Evolutionary conservation across 805 yeast genomes (phyloP).

Genomic region (Ogataea thermomethanolica): DNA sequence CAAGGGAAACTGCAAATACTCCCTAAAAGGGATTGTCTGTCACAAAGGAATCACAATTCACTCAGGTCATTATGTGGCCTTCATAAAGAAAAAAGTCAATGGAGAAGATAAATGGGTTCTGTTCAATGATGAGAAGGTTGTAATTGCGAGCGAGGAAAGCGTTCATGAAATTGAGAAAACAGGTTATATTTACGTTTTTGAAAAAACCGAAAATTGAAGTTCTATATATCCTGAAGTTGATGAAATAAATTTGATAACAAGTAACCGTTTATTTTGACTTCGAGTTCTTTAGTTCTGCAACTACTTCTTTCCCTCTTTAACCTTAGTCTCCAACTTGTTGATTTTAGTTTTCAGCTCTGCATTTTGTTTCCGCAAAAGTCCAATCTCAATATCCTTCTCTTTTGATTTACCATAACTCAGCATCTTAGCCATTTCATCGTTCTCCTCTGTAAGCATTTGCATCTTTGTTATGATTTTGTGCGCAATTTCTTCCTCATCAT

Average conservation of each 20-base stretch:
- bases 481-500: conserved; percentile 71
- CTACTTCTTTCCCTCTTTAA: conserved; percentile 14
- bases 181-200: conserved; percentile 49
- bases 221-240: too few relatives aligned
- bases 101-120: conserved; percentile 60
- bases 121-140: conserved; percentile 89
- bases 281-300: too few relatives aligned
- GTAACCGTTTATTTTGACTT: too few relatives aligned
- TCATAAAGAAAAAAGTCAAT: conserved; percentile 46
- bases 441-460: conserved; percentile 60
- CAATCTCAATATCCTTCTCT: conserved; percentile 65
- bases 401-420: conserved; percentile 73
- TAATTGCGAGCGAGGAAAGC: conserved; percentile 43
- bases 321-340: conserved; percentile 27
- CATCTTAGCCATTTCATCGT: conserved; percentile 65
- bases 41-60: conserved; percentile 89
- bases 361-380: conserved; percentile 51
- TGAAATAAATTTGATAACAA: too few relatives aligned
- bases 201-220: conserved; percentile 2
- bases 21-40: conserved; percentile 65
- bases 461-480: conserved; percentile 67
- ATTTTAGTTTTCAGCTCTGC: conserved; percentile 41
- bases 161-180: conserved; percentile 42
- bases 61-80: conserved; percentile 90
- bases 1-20: conserved; percentile 32